Percentiles rank a stretch among this genome's conserved stretches.
Evolutionary conservation across 176 grass and related monocot species (phyloP).

Genomic region (Musa itinerans): DNA sequence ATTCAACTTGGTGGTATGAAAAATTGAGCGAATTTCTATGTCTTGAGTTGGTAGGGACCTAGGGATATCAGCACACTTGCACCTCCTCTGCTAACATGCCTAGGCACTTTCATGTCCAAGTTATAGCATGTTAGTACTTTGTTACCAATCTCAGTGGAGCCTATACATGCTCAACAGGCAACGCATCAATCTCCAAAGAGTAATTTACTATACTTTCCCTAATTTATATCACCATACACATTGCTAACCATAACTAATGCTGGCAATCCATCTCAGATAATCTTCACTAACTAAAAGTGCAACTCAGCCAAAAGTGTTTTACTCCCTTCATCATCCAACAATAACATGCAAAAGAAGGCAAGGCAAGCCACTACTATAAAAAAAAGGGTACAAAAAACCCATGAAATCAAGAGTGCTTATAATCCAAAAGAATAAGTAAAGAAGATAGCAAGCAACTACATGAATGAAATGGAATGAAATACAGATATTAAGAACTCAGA

Average conservation of each 20-base stretch:
- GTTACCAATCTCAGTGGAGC: neutral
- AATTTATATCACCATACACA: neutral
- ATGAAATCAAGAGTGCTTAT: too few species aligned
- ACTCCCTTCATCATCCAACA: neutral
- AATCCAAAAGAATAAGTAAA: too few species aligned
- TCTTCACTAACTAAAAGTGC: neutral
- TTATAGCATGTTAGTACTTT: neutral
- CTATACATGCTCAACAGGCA: neutral
- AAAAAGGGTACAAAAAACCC: neutral
- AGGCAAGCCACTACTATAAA: neutral
- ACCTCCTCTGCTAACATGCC: neutral
- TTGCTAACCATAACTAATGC: neutral
- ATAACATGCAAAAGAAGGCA: neutral
- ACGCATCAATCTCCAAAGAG: neutral
- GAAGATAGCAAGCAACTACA: neutral
- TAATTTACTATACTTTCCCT: neutral
- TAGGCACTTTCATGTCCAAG: too few species aligned
- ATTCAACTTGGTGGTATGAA: too few species aligned
- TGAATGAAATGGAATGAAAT: neutral
- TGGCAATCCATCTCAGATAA: neutral
- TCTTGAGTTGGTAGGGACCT: neutral
- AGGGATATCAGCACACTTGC: neutral
- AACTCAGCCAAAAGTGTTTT: neutral
- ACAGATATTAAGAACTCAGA: neutral
- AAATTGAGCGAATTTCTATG: neutral